Evolutionary conservation across 169 alveolate species (phyloP), one percentile per base, ranked within the genome.

Genomic region (Cryptosporidium parvum): DNA sequence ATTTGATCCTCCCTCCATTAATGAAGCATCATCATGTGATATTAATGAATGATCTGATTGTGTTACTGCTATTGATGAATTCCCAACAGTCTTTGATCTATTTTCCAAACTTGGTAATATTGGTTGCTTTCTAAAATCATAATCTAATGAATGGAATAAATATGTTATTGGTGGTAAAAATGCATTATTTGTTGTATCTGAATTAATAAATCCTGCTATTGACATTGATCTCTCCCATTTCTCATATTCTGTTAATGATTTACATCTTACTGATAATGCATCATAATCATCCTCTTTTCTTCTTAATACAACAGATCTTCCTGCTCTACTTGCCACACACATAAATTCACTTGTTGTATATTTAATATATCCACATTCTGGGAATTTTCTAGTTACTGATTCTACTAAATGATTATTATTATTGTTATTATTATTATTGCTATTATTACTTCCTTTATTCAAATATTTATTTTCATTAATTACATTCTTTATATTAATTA

Each of bases 101-200:
- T 42, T 42, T 8, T 45, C 58, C 44, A 70, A 59, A 33, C 48
- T 56, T 62, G 89, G 89, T 35, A 80, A 80, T 26, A 80, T 31
- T 80, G 89, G 89, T 16, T 80, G 89, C 53, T 80, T 80, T 29
- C 89, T 80, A 80, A 21, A 80, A 80, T 80, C 89, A 80, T 80
- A 80, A 48, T 80, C 89, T 35, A 80, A 65, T 44, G 89, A 80
- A 80, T 80, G 89, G 42, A 80, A 80, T 48, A 80, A 51, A 48
- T 80, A 80, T 9, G 69, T 80, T 61, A 80, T 80, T 62, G 89
- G 89, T 65, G 89, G 89, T 31, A 80, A 48, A 59, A 45, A 80
- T 37, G 62, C 14, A n/a, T 18, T 18, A 18, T 37, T 23, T 10
- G 3, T 14, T 23, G 75, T 29, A 23, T 80, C 89, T 7, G 35